Conservation (phyloP, 2,329 filamentous ascomycete species). For the Colletotrichum sp. region DNA sequence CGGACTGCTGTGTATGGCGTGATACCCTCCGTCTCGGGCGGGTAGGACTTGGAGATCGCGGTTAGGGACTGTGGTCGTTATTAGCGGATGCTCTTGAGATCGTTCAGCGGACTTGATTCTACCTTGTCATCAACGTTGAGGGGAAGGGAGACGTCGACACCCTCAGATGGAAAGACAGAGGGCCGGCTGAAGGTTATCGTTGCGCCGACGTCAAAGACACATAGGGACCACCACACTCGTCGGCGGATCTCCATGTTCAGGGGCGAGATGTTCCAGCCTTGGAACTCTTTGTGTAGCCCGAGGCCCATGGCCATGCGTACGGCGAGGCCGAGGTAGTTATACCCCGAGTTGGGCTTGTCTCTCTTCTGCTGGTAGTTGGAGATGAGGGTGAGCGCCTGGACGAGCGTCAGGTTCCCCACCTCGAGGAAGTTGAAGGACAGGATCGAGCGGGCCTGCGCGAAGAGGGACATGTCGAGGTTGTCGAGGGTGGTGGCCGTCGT, state of each 20-base stretch:
- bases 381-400: conserved; percentile 34
- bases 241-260: conserved; percentile 39
- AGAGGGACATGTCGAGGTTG: neutral
- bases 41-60: conserved; percentile 36
- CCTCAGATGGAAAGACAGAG: conserved; percentile 30
- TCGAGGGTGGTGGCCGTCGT: conserved; percentile 1
- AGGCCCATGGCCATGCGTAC: conserved; percentile 54
- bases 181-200: conserved; percentile 39
- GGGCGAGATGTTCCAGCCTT: conserved; percentile 33
- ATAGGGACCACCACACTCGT: conserved; percentile 42
- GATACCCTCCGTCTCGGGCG: conserved; percentile 38
- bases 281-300: conserved; percentile 51
- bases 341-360: conserved; percentile 55
- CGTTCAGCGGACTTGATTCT: neutral
- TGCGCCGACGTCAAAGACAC: conserved; percentile 49
- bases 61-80: conserved; percentile 27
- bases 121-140: conserved; percentile 34
- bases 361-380: conserved; percentile 47
- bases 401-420: conserved; percentile 31
- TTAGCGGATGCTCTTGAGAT: neutral
- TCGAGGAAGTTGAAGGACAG: conserved; percentile 24
- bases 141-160: conserved; percentile 34
- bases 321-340: conserved; percentile 53
- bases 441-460: neutral
- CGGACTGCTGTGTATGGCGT: conserved; percentile 50